Base-by-base conservation (phyloP, 2,329 filamentous ascomycete species). In the Penicillium sp. region DNA sequence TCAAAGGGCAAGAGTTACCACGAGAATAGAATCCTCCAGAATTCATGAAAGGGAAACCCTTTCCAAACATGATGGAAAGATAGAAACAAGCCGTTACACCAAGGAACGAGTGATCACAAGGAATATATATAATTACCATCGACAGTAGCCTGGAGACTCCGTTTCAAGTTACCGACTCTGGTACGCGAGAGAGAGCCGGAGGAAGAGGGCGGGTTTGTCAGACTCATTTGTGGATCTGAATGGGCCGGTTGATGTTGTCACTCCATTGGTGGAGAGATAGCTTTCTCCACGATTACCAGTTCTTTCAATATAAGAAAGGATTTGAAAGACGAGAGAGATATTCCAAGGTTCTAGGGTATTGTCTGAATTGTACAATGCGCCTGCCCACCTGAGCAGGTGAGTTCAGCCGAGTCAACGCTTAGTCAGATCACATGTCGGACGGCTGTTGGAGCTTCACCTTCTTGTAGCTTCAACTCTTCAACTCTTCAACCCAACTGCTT, bases 171-270 rank as follows among this genome's bases (percentile, higher is more conserved):
- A 60, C 66, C 65, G 53, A 67, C 64, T 65, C 68, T 69, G 61
- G 72, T 65, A 59, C 69, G 68, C 56, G 72, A 68, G 63, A 73
- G 63, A 52, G 72, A 69, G 55, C 71, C 72, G 63, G 69, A 68
- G 62, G 69, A 68, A 47, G 73, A 75, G 49, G 74, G 72, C 56
- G 70, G 72, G 65, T 75, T 75, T 51, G 73, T 75, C 67, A 74
- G 65, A 69, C 72, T 76, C 74, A 76, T 76, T 63, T 59, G 58
- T 50, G 48, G 48, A 50, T 50, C 48, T 45, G 48, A 21, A 44
- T n/a, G 38, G 38, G 37, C 25, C 34, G 25, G 18, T 32, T 32
- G 37, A 50, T 34, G 21, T 35, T 44, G 21, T 50, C 38, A 50
- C 48, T 48, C 44, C 54, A 55, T 54, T 54, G 52, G 54, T 55